Conservation (phyloP, 768 basidiomycete species). For the Boletus coccyginus region DNA sequence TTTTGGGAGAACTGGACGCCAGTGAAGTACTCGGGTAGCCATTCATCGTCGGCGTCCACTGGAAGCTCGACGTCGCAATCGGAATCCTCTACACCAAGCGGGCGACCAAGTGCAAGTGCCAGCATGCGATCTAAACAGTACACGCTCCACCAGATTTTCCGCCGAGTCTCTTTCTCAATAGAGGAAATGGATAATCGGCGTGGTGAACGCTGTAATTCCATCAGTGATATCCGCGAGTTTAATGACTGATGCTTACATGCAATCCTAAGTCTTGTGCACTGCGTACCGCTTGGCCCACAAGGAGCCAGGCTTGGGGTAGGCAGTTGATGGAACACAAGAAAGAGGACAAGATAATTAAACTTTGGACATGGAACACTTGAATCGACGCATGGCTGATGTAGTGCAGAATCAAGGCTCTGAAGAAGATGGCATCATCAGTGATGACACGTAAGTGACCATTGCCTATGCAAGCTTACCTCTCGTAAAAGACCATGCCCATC, state of each 20-base stretch:
- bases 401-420: constrained; percentile 82
- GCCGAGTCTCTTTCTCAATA: constrained; percentile 84
- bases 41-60: constrained; percentile 78
- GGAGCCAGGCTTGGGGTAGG: constrained; percentile 90
- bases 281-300: constrained; percentile 87
- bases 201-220: constrained; percentile 65
- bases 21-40: constrained; percentile 66
- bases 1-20: constrained; percentile 56
- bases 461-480: constrained; percentile 53
- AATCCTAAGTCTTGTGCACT: constrained; percentile 89
- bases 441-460: not conserved
- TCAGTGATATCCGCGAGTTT: constrained; percentile 13
- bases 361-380: constrained; percentile 85
- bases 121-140: constrained; percentile 91
- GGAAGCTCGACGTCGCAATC: constrained; percentile 91
- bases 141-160: constrained; percentile 94
- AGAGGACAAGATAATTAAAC: constrained; percentile 83
- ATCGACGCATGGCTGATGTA: constrained; percentile 89
- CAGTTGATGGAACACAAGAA: constrained; percentile 93
- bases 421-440: constrained; percentile 1
- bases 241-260: constrained; percentile 59
- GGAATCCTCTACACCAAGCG: constrained; percentile 83
- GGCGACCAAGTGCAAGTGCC: constrained; percentile 84
- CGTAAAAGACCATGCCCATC: constrained; percentile 88
- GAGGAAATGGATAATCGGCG: constrained; percentile 65